These are phyloP conservation scores for Protomyces lactucae-debilis DNA, from an alignment of 1,139 yeast species.

Conservation along the genomic window DNA sequence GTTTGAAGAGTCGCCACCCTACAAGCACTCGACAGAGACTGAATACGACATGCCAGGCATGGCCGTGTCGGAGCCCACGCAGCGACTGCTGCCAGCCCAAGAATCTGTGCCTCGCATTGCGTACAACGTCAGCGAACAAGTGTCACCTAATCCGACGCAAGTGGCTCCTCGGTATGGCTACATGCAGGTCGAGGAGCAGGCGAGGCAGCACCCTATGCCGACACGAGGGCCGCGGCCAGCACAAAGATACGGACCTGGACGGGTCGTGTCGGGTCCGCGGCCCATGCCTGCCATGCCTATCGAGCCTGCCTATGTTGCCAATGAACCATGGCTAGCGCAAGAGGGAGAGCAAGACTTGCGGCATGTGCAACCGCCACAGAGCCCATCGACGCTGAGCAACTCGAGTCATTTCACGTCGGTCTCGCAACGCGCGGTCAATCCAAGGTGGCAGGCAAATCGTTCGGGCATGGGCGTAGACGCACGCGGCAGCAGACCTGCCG, in stretches of 20 bases:
- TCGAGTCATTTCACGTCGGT: constrained; percentile 21
- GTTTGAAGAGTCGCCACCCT: constrained; percentile 3
- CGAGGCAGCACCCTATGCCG: not conserved
- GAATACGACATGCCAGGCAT: not conserved
- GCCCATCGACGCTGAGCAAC: constrained; percentile 12
- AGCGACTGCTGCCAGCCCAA: not conserved
- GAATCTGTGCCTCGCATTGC: not conserved
- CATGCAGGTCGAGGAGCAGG: not conserved
- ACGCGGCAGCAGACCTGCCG: not conserved
- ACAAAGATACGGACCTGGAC: not conserved
- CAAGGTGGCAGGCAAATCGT: constrained; percentile 6
- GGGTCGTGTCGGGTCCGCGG: constrained; percentile 16
- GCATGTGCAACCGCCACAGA: constrained; percentile 16
- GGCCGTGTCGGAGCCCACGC: not conserved
- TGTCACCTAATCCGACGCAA: not conserved
- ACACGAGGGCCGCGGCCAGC: not conserved
- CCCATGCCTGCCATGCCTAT: constrained; percentile 19
- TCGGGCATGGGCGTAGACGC: not conserved
- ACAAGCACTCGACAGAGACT: not conserved
- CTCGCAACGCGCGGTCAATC: constrained; percentile 23
- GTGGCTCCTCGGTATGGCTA: not conserved
- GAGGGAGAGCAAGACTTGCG: not conserved
- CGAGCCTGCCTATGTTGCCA: not conserved
- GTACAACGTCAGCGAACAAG: not conserved
- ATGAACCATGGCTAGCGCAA: not conserved